Conservation (phyloP, 164 flowering plant genomes). For the Nymphaea colorata region DNA sequence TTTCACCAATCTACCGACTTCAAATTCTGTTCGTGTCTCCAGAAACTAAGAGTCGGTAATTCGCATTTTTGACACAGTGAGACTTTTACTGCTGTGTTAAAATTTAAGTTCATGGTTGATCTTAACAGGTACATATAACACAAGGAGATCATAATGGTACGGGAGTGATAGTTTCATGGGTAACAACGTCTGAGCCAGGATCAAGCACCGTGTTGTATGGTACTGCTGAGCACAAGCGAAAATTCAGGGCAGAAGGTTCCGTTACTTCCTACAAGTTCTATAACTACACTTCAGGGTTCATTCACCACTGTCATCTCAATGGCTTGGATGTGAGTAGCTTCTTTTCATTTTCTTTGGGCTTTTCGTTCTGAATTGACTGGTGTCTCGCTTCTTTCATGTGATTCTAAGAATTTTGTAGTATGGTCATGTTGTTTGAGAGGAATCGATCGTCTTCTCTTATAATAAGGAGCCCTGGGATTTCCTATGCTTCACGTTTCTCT, state of each 20-base stretch:
- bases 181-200: slow-evolving; percentile 33
- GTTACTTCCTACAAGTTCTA: slow-evolving; percentile 24
- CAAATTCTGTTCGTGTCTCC: background rate
- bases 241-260: slow-evolving; percentile 15
- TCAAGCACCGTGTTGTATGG: slow-evolving; percentile 28
- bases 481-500: too few relatives aligned
- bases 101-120: background rate
- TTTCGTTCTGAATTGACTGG: background rate
- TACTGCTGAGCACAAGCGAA: slow-evolving; percentile 10
- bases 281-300: slow-evolving; percentile 42
- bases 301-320: slow-evolving; percentile 38
- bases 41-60: background rate
- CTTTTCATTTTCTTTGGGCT: background rate
- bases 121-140: slow-evolving; percentile 37
- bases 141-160: slow-evolving; percentile 45
- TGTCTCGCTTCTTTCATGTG: background rate
- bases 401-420: background rate
- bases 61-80: background rate
- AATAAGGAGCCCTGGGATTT: too few relatives aligned
- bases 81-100: background rate
- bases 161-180: slow-evolving; percentile 49
- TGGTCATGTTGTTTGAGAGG: background rate
- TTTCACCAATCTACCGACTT: background rate
- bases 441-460: background rate
- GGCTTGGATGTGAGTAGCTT: slow-evolving; percentile 22